Conservation (phyloP, 176 grass and related monocot species). For the Oryza brachyantha region DNA sequence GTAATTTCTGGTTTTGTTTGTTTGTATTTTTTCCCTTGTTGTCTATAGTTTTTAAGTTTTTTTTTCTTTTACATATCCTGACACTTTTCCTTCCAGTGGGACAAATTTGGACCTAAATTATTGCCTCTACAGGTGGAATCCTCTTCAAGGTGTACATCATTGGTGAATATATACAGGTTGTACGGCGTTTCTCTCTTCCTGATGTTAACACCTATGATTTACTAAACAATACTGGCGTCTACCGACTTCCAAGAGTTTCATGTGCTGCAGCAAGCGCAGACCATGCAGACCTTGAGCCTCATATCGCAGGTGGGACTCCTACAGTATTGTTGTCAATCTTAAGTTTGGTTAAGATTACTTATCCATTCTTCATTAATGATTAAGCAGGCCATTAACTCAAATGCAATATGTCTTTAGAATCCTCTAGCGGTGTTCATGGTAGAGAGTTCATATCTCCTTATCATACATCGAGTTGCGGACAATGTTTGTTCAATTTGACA, state of each 20-base stretch:
- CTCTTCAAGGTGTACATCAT: conserved; percentile 87
- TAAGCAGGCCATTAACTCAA: background rate
- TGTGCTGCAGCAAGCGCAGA: conserved; percentile 72
- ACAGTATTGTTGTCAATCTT: background rate
- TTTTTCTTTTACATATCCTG: background rate
- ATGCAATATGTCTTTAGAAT: background rate
- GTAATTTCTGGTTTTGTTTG: conserved; percentile 21
- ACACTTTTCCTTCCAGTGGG: background rate
- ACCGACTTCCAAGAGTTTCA: conserved; percentile 73
- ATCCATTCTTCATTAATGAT: background rate
- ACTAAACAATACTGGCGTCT: conserved; percentile 48
- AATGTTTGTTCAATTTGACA: background rate
- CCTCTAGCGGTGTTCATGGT: background rate
- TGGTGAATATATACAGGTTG: conserved; percentile 59
- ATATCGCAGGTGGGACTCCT: conserved; percentile 52
- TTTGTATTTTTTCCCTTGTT: background rate
- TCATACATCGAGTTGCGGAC: background rate
- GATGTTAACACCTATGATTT: conserved; percentile 55
- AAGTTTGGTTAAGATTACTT: background rate
- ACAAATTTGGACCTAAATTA: conserved; percentile 24
- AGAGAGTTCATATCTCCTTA: background rate
- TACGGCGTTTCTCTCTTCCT: conserved; percentile 70
- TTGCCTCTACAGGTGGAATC: conserved; percentile 55
- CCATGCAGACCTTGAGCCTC: conserved; percentile 64
- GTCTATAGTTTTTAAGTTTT: background rate